Base-by-base conservation (phyloP, 345 rosid genomes). In the Gossypium turneri region DNA sequence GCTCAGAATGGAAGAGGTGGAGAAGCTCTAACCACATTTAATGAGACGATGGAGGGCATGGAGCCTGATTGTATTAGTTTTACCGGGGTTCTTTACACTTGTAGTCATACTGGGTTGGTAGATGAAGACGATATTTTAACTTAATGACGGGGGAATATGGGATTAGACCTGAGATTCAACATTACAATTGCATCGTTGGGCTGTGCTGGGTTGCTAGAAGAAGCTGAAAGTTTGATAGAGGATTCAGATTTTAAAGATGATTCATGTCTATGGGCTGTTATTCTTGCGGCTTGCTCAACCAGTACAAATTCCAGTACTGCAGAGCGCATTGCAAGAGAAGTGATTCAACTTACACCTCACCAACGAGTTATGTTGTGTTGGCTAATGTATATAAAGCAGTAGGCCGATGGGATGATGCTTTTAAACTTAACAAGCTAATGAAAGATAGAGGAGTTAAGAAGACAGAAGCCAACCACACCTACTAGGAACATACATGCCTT, bases 111-210 rank as follows among this genome's bases (percentile, higher is more conserved):
- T 2, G 98, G 99, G 78, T 85, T 95, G 79, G 89, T 90, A 24
- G 83, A 86, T 47, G 75, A 83, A 77, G 99, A 96, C 62, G 83
- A 25, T 86, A 82, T 80, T 93, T 93, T 72, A 19, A 59, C 25
- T 79, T 58, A 47, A 93, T 95, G 99, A 71, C 78, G 4, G 56
- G 73, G 67, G 81, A 64, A 62, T 85, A 86, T 60, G 78, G 85
- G 75, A 86, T 95, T 69, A 87, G 81, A 82, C 90, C 97, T 51
- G 90, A 88, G 69, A 79, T 83, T 8, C 93, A 91, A 88, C 98
- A 93, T 76, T 91, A 88, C 77, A 93, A 85, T 76, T 93, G 98
- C 87, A 87, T 95, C 89, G 89, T 91, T 95, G 50, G 93, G 98
- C 47, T 96, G 94, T 43, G 93, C 93, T 73, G 97, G 93, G 27